Base-by-base conservation (phyloP, 2,329 filamentous ascomycete species). In the Coniosporium tulheliwenetii region DNA sequence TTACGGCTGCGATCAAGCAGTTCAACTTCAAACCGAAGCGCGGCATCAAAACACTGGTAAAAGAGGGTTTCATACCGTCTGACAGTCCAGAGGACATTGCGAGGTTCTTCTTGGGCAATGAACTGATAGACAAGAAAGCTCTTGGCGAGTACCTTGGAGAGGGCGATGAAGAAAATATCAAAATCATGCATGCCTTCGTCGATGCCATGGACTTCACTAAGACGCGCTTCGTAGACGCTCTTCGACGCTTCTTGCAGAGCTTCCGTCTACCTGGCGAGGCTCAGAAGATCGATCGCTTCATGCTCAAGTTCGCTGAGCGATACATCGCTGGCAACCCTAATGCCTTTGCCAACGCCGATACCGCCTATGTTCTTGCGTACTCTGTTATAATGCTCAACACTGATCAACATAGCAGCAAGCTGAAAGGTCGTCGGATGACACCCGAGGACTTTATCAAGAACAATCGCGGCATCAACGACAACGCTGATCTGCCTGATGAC, bases 21-120 rank as follows among this genome's bases (percentile, higher is more conserved):
- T 98, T 98, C 70, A 98, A 98, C 58, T 95, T 89, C 68, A 98
- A 98, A 59, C 86, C 93, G 0, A 98, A 98, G 61, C 77, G 82
- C 44, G 93, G 91, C 5, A 75, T 98, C 54, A 94, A 94, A 56
- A 64, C 81, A 12, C 63, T 98, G 13, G 56, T 96, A 10, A 73
- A 82, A 19, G 83, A 93, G 47, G 85, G 85, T 0, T 95, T 98
- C 57, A 94, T 98, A 44, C 63, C 73, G 1, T 89, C 81, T 41
- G 75, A 87, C 40, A 73, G 69, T 5, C 81, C 91, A 0, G 69
- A 80, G 43, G 85, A 94, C 48, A 85, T 98, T 52, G 91, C 87
- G 12, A 69, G 62, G 13, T 98, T 98, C 56, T 64, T 98, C 14
- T 58, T 89, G 8, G 73, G 70, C 30, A 89, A 91, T 51, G 85